Conservation (phyloP, 2,329 filamentous ascomycete genomes). For the Aspergillus ruber region DNA sequence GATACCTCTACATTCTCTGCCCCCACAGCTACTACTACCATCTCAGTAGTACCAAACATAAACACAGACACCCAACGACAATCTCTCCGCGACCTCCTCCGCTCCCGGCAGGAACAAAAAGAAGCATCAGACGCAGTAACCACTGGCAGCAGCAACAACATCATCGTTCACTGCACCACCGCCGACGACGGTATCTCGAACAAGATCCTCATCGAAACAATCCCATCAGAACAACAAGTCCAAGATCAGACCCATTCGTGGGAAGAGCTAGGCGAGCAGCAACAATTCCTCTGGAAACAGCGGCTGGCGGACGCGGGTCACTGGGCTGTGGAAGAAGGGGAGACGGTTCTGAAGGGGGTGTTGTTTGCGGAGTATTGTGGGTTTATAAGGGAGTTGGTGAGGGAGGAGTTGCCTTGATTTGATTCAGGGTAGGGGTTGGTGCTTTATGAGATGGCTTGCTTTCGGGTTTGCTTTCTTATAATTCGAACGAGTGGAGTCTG, state of each 20-base stretch:
- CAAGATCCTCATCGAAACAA: constrained; percentile 17
- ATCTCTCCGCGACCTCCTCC: constrained; percentile 24
- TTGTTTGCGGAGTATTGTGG: constrained; percentile 62
- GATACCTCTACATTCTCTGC: constrained; percentile 11
- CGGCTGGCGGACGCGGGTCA: constrained; percentile 64
- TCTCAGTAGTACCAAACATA: neutral
- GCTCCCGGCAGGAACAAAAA: constrained; percentile 15
- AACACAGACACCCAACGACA: constrained; percentile 6
- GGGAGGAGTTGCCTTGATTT: constrained; percentile 12
- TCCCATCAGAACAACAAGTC: neutral
- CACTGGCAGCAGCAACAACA: constrained; percentile 8
- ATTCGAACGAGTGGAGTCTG: neutral
- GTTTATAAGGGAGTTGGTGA: constrained; percentile 9
- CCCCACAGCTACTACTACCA: constrained; percentile 5
- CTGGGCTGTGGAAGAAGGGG: constrained; percentile 73
- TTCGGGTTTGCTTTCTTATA: neutral
- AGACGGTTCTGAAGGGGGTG: constrained; percentile 68
- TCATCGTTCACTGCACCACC: constrained; percentile 18
- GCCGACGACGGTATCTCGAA: constrained; percentile 7
- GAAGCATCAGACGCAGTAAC: constrained; percentile 9
- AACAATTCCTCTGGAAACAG: constrained; percentile 63
- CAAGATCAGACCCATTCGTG: constrained; percentile 43
- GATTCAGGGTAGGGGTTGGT: neutral
- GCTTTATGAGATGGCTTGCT: neutral
- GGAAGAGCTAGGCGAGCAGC: constrained; percentile 60